These are phyloP conservation scores for Cyclotella baltica DNA, from an alignment of 108 stramenopile species.

Conservation along the genomic window DNA sequence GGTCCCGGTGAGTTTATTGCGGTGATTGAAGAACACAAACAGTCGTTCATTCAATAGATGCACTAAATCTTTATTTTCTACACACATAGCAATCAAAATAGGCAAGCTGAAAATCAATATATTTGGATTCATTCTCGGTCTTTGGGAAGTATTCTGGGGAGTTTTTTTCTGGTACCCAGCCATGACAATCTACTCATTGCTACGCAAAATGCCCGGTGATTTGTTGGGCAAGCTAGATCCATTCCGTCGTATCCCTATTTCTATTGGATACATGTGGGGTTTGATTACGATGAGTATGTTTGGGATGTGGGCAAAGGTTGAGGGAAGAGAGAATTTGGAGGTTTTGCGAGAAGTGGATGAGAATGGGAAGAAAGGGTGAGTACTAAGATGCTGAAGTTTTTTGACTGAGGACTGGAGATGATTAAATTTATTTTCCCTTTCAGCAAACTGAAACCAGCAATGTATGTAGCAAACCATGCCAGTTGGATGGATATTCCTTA, in stretches of 20 bases:
- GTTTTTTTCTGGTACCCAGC: slow-evolving; percentile 54
- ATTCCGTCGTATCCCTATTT: slow-evolving; percentile 52
- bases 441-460: slow-evolving; percentile 55
- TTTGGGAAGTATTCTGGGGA: slow-evolving; percentile 52
- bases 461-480: slow-evolving; percentile 68
- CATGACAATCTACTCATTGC: slow-evolving; percentile 40
- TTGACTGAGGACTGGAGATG: no score
- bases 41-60: no score
- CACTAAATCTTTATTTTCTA: neutral
- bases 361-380: slow-evolving; percentile 56
- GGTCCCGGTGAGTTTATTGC: slow-evolving; percentile 10
- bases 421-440: neutral
- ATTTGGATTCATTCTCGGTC: slow-evolving; percentile 53
- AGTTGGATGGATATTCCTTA: slow-evolving; percentile 72
- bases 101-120: slow-evolving; percentile 59
- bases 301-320: slow-evolving; percentile 48
- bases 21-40: no score
- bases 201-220: slow-evolving; percentile 46
- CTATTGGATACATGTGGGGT: slow-evolving; percentile 50
- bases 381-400: neutral
- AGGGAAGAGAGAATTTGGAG: slow-evolving; percentile 55
- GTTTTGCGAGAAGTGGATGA: slow-evolving; percentile 40
- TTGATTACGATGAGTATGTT: slow-evolving; percentile 36
- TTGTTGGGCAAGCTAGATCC: slow-evolving; percentile 53
- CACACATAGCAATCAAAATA: slow-evolving; percentile 34